These are phyloP conservation scores for Camillea tinctor DNA, from an alignment of 2,329 filamentous ascomycete species.

Conservation along the genomic window DNA sequence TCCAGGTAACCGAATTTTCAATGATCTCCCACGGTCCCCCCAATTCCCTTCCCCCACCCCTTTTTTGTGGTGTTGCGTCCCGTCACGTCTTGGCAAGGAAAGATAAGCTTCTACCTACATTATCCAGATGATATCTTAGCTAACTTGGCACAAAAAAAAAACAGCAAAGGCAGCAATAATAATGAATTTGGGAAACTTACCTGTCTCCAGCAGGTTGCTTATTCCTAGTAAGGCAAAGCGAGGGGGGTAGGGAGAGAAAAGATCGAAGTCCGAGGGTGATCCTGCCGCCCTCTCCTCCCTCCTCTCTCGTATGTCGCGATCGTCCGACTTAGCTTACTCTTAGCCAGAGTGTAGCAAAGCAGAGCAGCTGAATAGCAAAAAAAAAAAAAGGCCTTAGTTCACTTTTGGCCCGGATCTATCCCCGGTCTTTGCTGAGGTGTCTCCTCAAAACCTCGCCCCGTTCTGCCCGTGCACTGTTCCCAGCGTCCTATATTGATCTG, in stretches of 20 bases:
- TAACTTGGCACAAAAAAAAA: background rate
- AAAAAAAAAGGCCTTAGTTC: too few species aligned
- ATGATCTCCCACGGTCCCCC: background rate
- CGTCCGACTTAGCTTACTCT: too few species aligned
- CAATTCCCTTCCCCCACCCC: background rate
- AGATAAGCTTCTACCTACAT: too few species aligned
- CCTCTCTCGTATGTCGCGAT: too few species aligned
- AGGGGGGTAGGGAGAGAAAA: too few species aligned
- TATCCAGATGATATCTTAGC: background rate
- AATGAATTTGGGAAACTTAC: background rate
- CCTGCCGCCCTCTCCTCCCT: too few species aligned
- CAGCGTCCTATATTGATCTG: conserved; percentile 3
- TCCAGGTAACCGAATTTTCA: background rate
- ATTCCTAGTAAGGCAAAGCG: background rate
- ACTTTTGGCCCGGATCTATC: too few species aligned
- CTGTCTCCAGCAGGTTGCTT: background rate
- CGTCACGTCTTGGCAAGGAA: too few species aligned
- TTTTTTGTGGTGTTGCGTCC: too few species aligned
- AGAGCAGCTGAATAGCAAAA: too few species aligned
- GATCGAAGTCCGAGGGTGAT: too few species aligned
- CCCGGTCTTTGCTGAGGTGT: background rate
- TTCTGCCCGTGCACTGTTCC: conserved; percentile 5
- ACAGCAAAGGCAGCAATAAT: background rate
- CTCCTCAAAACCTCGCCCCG: background rate
- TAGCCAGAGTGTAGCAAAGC: too few species aligned